These are phyloP conservation scores for Kwoniella europaea DNA, from an alignment of 768 basidiomycete genomes.

Conservation along the genomic window DNA sequence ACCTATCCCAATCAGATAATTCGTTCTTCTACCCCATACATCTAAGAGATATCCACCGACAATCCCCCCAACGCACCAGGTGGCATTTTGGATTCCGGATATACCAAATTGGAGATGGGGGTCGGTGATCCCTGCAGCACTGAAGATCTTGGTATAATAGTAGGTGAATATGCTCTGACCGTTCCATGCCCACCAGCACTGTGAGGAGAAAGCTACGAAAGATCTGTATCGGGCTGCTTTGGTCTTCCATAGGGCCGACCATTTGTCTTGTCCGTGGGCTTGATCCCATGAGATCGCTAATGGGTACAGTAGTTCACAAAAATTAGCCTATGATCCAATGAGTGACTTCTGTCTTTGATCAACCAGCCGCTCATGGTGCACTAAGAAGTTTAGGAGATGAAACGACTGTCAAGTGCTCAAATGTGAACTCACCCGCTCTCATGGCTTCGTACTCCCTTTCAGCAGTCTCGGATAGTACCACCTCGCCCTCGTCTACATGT, in stretches of 20 bases:
- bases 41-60: conserved; percentile 46
- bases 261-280: conserved; percentile 39
- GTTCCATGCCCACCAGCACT: conserved; percentile 43
- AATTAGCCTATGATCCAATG: background rate
- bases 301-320: background rate
- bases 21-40: conserved; percentile 41
- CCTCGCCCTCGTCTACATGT: conserved; percentile 24
- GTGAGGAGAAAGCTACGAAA: conserved; percentile 38
- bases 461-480: conserved; percentile 35
- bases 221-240: conserved; percentile 42
- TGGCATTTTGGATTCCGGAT: conserved; percentile 39
- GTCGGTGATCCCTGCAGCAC: conserved; percentile 39
- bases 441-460: conserved; percentile 38
- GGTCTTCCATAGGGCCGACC: conserved; percentile 41
- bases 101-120: conserved; percentile 44
- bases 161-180: conserved; percentile 23
- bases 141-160: conserved; percentile 35
- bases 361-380: background rate
- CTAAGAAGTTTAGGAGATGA: too few relatives aligned
- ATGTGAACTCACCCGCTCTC: conserved; percentile 32
- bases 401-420: too few relatives aligned
- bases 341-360: background rate
- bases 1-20: conserved; percentile 41
- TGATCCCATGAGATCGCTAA: conserved; percentile 44
- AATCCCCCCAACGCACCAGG: conserved; percentile 43